Evolutionary conservation across 345 rosid genomes (phyloP), one percentile per base, ranked within the genome.

Genomic region (Euphorbia lathyris): DNA sequence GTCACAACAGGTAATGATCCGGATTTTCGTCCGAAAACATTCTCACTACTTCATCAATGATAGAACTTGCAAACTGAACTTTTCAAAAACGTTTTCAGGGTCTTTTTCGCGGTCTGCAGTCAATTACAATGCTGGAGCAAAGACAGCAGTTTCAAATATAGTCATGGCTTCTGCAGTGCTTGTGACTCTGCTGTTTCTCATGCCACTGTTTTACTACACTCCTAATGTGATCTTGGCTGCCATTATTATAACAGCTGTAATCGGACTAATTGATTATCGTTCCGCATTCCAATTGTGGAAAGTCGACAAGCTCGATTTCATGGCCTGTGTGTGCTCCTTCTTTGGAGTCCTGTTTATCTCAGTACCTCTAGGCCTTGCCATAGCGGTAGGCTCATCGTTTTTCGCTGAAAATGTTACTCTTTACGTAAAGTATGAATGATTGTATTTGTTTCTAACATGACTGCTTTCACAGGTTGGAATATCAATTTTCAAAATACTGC

Each of bases 51-150:
- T 6, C 0, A 20, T 13, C 12, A 16, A 19, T 34, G 3, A 11
- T 29, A 45, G 5, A 32, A 4, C 7, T 60, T 60, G 77, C 73
- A 48, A 78, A 64, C 55, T 42, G 19, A 2, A 43, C 13, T 66
- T 22, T 50, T 20, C 27, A 7, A 60, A n/a, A 19, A 47, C 34
- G 50, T 13, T 57, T 81, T 70, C 83, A 94, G 99, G 99, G 26
- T 86, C 98, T 3, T 95, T 96, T 80, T 92, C 96, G n/a, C 80
- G 98, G 48, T 90, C 96, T 62, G 99, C 99, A 1, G 92, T 92
- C 2, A 95, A 87, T 83, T 86, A 83, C 83, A 95, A 90, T 25
- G 98, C 99, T 5, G 98, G 99, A 77, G 98, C 98, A 2, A 82
- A 83, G 77, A 82, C 99, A 23, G 90, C 91, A 10, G 85, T 86